Evolutionary conservation across 2,329 filamentous ascomycete genomes (phyloP), one percentile per base, ranked within the genome.

Genomic region (Rhinocladiella similis): DNA sequence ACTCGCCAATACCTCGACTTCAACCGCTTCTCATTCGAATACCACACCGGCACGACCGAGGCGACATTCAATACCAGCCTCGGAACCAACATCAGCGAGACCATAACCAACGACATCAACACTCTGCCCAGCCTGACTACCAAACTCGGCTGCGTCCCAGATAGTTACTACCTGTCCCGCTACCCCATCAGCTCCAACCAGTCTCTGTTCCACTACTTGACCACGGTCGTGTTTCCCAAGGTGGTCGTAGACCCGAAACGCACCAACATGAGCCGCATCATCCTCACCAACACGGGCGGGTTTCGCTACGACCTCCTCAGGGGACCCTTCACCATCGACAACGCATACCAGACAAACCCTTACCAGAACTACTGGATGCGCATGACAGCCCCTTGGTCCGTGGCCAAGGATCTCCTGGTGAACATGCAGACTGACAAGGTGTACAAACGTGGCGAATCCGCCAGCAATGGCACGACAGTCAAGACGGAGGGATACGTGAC

Each of bases 1-100:
- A 79, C 81, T 3, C 80, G 85, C 6, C 78, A 85, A 20, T 88
- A 87, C 65, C 75, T 89, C 9, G 86, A 89, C 70, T 88, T 84
- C 81, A 88, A 88, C 68, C 79, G 83, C 4, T 73, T 78, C n/a
- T 85, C 83, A 0, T 87, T 88, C 63, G 77, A 80, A 56, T 87
- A 84, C 65, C 85, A 88, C 66, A 79, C 83, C n/a, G 77, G 75
- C 39, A 79, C 77, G 45, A 77, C 80, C 46, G 65, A 71, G 38
- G 38, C 52, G 29, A 72, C 71, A 0, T 83, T 83, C 50, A 80
- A 84, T 63, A 80, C 75, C 7, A 63, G 70, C 22, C 69, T 76
- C 9, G 83, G 83, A 20, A 53, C 73, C 18, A 64, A 66, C 0
- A 74, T 82, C 2, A 80, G 80, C 0, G 63, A 70, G 2, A 73